Evolutionary conservation across 495 filamentous ascomycete genomes (phyloP), one percentile per base, ranked within the genome.

Genomic region (Evansstolkia leycettana): DNA sequence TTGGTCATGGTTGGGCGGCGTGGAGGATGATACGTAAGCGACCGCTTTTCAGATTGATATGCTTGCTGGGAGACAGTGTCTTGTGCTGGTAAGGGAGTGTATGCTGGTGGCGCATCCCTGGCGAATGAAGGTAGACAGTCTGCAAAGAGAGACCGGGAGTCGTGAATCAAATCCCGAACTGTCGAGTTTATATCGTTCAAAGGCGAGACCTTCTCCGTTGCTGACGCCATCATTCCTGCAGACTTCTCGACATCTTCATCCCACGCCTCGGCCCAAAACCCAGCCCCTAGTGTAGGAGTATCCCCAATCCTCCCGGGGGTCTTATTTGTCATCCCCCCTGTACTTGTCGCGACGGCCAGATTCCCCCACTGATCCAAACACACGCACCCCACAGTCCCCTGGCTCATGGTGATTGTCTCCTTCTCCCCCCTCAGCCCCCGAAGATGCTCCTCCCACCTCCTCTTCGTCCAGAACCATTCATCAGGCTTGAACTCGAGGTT

Each of bases 221-320:
- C 14, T 15, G 4, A 17, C 28, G 17, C 8, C 36, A 24, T 17
- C 27, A 19, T 28, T 17, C 13, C 52, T 37, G 73, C 71, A 17
- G 11, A n/a, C 27, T 60, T 9, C 4, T 9, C 20, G 5, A 23
- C 5, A 23, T 23, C 20, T 9, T 4, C 10, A 29, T 29, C 60
- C 80, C 82, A 92, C 36, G 84, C 71, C 55, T 92, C 86, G 0
- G 85, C 85, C 84, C 85, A 93, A 49, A 86, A 93, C 7, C 86
- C 86, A 2, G 86, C 83, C 2, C 88, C 87, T 10, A 87, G 62
- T 0, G 80, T 82, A 1, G 87, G 86, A 3, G 87, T 94, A 54
- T 94, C 88, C 0, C 88, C 88, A 40, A 94, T 80, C 9, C 85
- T 62, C 1, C 84, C 84, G 0, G 82, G 80, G 17, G 87, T 50